These are phyloP conservation scores for Phaeotremella skinneri DNA, from an alignment of 768 basidiomycete genomes.

Conservation along the genomic window DNA sequence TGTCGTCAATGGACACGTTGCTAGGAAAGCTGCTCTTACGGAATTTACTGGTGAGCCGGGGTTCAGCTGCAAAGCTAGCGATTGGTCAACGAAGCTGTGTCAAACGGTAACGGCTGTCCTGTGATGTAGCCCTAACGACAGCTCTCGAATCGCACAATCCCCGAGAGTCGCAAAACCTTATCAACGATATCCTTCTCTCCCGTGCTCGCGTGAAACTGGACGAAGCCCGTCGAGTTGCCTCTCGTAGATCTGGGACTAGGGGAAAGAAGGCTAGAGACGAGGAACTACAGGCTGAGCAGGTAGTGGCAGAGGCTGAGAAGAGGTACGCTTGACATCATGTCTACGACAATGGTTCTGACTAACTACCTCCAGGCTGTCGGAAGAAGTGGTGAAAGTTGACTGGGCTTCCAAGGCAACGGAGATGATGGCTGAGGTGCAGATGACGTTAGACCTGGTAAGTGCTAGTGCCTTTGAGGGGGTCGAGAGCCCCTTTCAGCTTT, in stretches of 20 bases:
- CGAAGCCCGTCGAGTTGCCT: slow-evolving; percentile 56
- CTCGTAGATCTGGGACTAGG: slow-evolving; percentile 59
- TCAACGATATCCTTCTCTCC: slow-evolving; percentile 21
- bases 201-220: slow-evolving; percentile 44
- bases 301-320: slow-evolving; percentile 51
- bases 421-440: slow-evolving; percentile 38
- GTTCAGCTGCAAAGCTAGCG: neutral
- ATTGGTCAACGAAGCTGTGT: neutral
- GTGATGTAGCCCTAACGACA: slow-evolving; percentile 14
- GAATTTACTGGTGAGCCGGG: slow-evolving; percentile 35
- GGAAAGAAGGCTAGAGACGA: slow-evolving; percentile 61
- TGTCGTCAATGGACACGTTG: slow-evolving; percentile 56
- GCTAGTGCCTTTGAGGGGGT: too few relatives aligned
- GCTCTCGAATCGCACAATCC: slow-evolving; percentile 34
- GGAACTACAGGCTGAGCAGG: slow-evolving; percentile 56
- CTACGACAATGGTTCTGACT: neutral
- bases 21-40: slow-evolving; percentile 49
- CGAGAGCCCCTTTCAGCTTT: too few relatives aligned
- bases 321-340: slow-evolving; percentile 33
- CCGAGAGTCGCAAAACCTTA: slow-evolving; percentile 20
- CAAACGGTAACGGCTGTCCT: neutral
- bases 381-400: neutral
- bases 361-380: neutral
- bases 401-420: slow-evolving; percentile 27
- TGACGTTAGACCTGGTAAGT: slow-evolving; percentile 46